A percentile compares a stretch with the other conserved stretches of the same genome.
Evolutionary conservation across 1,284 basidiomycete species (phyloP).

Genomic region (Termitomyces sp.): DNA sequence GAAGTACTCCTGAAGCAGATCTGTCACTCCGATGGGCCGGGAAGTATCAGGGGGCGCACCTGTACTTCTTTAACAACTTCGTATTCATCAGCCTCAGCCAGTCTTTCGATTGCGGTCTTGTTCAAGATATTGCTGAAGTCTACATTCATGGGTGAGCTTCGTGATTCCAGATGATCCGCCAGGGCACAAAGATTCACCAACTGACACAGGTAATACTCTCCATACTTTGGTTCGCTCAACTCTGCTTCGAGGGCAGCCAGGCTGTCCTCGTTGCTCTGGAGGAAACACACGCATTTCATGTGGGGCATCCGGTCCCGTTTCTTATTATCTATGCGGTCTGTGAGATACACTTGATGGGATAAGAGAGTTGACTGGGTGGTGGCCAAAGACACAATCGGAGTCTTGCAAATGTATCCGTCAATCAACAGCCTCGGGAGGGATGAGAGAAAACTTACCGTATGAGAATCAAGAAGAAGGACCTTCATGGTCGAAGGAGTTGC

Average conservation of each 20-base stretch:
- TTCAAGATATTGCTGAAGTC: conserved; percentile 94
- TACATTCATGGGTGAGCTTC: conserved; percentile 30
- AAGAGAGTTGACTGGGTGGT: conserved; percentile 93
- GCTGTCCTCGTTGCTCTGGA: conserved; percentile 78
- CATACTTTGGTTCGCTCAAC: conserved; percentile 87
- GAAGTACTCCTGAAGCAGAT: conserved; percentile 73
- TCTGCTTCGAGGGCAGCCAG: conserved; percentile 82
- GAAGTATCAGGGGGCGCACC: conserved; percentile 41
- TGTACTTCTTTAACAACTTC: conserved; percentile 97
- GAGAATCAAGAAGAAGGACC: conserved; percentile 91
- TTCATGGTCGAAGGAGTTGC: conserved; percentile 90
- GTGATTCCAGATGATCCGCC: conserved; percentile 15
- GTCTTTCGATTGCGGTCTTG: conserved; percentile 87
- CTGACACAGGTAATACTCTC: conserved; percentile 97
- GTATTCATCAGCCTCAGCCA: conserved; percentile 94
- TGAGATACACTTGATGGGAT: conserved; percentile 97
- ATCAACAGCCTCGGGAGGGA: conserved; percentile 6
- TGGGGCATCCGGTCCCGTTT: conserved; percentile 88
- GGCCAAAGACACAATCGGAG: conserved; percentile 95
- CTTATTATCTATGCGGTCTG: conserved; percentile 92
- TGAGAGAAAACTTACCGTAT: conserved; percentile 65
- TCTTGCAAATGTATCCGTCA: conserved; percentile 43
- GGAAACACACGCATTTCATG: conserved; percentile 94
- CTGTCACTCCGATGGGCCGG: conserved; percentile 1
- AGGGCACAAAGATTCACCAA: conserved; percentile 52